A percentile compares a stretch with the other conserved stretches of the same genome.
Evolutionary conservation across 2,329 filamentous ascomycete genomes (phyloP).

Genomic region (Cladophialophora bantiana): DNA sequence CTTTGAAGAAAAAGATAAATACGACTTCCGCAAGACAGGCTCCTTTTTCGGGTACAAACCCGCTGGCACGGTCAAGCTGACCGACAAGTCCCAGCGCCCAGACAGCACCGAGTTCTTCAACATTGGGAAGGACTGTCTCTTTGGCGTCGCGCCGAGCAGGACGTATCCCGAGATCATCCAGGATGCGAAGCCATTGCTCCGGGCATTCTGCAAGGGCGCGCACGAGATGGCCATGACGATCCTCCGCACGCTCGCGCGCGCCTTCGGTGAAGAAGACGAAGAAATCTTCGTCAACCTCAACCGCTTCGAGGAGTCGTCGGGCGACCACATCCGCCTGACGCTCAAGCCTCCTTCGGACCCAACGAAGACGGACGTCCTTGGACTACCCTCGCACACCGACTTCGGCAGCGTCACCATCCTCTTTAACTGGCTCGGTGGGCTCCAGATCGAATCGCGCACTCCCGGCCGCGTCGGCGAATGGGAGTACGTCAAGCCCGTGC

Average conservation of each 20-base stretch:
- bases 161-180: constrained; percentile 9
- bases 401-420: constrained; percentile 47
- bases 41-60: constrained; percentile 44
- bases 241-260: constrained; percentile 34
- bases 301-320: constrained; percentile 46
- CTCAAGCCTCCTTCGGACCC: constrained; percentile 34
- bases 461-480: constrained; percentile 52
- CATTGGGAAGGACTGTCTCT: constrained; percentile 22
- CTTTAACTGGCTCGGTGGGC: constrained; percentile 42
- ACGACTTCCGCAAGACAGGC: constrained; percentile 25
- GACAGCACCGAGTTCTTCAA: constrained; percentile 39
- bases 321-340: constrained; percentile 60
- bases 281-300: constrained; percentile 36
- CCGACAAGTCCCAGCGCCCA: constrained; percentile 35
- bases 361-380: constrained; percentile 37
- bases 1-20: constrained; percentile 40
- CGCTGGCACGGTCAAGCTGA: constrained; percentile 25
- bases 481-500: constrained; percentile 54
- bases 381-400: constrained; percentile 42
- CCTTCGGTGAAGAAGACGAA: constrained; percentile 34
- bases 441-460: constrained; percentile 43
- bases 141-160: constrained; percentile 12
- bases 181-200: constrained; percentile 18
- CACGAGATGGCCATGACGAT: constrained; percentile 37
- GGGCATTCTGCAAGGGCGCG: constrained; percentile 30